Evolutionary conservation across 495 filamentous ascomycete species (phyloP), one percentile per base, ranked within the genome.

Genomic region (Xylaria palmicola): DNA sequence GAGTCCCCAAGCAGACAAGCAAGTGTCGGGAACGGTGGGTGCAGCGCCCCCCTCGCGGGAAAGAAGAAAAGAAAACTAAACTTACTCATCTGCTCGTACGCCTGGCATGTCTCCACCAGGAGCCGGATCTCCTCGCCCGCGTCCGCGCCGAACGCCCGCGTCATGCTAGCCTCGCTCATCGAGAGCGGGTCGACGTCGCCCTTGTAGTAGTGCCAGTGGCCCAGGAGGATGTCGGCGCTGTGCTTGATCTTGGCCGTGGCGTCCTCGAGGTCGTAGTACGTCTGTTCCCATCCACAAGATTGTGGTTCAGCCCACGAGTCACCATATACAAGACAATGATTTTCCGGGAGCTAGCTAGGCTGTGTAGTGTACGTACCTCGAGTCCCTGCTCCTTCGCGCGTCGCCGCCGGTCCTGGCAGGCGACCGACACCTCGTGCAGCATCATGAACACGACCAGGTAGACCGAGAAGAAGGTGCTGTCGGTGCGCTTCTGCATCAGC

Each of bases 391-490:
- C 67, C 37, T 40, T 65, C 5, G 67, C 73, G 13, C 67, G 71
- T 22, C 73, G 66, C 15, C 60, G n/a, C 10, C 73, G 68, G 56
- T 75, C 73, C 12, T 58, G 48, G 12, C 59, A 71, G 5, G 62
- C 65, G 17, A 66, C 52, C 6, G 71, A 65, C 4, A 68, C 57
- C 40, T 75, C 71, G 19, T 72, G 71, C 17, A 75, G 60, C 8
- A 75, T 60, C 52, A 81, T 64, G 56, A 81, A 81, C 7, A 73
- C 70, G 9, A 68, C 60, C 40, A 78, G 49, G 47, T 79, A 81
- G 15, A 77, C 66, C 3, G 74, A 68, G 60, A 75, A 78, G 68
- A 77, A 79, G 26, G 65, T 60, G 0, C 61, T 19, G 19, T 67
- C 69, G 34, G 74, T 73, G 20, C 67, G 54, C 62, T 69, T 41